A percentile compares a stretch with the other conserved stretches of the same genome.
Conservation (phyloP, 352 stramenopile species). For the Pythium folliculosum region DNA sequence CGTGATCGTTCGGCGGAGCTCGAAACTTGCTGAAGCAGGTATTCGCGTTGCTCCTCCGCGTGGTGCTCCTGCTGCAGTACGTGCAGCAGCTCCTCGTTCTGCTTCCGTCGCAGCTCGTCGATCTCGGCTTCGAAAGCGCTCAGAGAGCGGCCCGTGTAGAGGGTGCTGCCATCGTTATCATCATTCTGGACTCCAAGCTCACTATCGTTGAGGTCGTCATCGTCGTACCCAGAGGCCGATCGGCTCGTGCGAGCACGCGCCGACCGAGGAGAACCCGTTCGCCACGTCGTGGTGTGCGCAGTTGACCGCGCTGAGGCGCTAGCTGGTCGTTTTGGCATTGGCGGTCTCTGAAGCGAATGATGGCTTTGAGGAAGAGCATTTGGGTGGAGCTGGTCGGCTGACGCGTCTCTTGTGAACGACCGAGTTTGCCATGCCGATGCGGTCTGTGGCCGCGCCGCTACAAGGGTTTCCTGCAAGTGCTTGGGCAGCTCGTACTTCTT, state of each 20-base stretch:
- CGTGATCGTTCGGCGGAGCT: slow-evolving; percentile 42
- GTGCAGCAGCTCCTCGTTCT: slow-evolving; percentile 73
- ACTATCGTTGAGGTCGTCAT: slow-evolving; percentile 24
- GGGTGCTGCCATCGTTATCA: slow-evolving; percentile 6
- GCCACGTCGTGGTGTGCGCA: slow-evolving; percentile 8
- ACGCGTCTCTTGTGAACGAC: slow-evolving; percentile 34
- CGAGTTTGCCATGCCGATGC: slow-evolving; percentile 37
- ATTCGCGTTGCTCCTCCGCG: slow-evolving; percentile 77
- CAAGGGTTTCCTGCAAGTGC: slow-evolving; percentile 41
- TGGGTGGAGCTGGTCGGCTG: slow-evolving; percentile 2
- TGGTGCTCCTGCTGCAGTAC: slow-evolving; percentile 81
- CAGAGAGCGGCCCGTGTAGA: slow-evolving; percentile 7
- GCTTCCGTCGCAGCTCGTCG: slow-evolving; percentile 52
- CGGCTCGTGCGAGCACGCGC: slow-evolving; percentile 23
- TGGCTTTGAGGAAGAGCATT: background rate
- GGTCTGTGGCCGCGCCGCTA: slow-evolving; percentile 37
- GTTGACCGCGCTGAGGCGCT: slow-evolving; percentile 39
- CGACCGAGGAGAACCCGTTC: slow-evolving; percentile 18
- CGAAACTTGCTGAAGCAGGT: slow-evolving; percentile 49
- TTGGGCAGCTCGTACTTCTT: slow-evolving; percentile 73
- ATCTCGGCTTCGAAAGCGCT: slow-evolving; percentile 36
- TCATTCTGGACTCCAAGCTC: slow-evolving; percentile 30
- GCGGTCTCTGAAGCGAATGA: slow-evolving; percentile 1
- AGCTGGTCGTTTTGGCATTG: slow-evolving; percentile 29
- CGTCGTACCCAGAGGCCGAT: slow-evolving; percentile 18